These are phyloP conservation scores for Eucalyptus camaldulensis DNA, from an alignment of 345 rosid species.

Conservation along the genomic window DNA sequence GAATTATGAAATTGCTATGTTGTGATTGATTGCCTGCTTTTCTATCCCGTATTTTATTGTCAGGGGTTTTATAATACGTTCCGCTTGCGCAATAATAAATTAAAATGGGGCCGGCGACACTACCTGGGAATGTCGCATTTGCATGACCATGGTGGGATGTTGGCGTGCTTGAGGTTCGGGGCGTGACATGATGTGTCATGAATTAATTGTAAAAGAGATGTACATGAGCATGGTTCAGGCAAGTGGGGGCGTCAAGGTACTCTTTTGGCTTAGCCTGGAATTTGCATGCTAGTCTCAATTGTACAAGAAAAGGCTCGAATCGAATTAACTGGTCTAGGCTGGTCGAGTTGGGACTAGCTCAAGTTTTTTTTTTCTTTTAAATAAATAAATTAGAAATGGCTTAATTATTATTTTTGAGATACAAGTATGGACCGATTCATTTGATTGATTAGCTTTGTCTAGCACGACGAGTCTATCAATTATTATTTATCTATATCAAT, in stretches of 20 bases:
- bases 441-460: neutral
- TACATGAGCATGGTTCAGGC: neutral
- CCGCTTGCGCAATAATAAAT: too few relatives aligned
- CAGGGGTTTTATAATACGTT: too few relatives aligned
- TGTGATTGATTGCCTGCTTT: too few relatives aligned
- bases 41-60: too few relatives aligned
- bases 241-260: neutral
- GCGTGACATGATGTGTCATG: neutral
- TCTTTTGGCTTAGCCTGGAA: neutral
- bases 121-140: too few relatives aligned
- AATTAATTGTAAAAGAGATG: neutral
- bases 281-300: neutral
- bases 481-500: neutral
- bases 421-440: neutral
- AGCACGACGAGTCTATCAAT: neutral
- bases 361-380: neutral
- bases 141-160: too few relatives aligned
- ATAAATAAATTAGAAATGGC: neutral
- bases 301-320: neutral
- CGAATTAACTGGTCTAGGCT: neutral
- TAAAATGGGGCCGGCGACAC: too few relatives aligned
- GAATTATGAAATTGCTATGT: too few relatives aligned
- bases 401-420: neutral
- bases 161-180: too few relatives aligned
- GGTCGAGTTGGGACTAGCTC: neutral